These are phyloP conservation scores for Colletotrichum aenigma DNA, from an alignment of 2,329 filamentous ascomycete species.

Conservation along the genomic window DNA sequence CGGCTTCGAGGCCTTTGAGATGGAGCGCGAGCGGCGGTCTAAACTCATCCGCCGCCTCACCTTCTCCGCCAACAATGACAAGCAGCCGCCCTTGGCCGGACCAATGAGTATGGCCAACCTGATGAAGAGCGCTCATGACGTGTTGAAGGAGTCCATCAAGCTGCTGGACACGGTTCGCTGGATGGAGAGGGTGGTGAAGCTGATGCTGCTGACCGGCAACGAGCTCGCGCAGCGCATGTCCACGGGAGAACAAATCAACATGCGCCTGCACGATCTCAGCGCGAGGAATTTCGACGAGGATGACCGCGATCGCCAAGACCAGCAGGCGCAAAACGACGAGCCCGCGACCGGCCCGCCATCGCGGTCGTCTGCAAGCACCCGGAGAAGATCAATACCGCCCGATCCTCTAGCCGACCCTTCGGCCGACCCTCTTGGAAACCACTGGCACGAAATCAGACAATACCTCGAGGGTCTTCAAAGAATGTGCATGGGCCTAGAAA, in stretches of 20 bases:
- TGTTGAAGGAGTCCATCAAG: slow-evolving; percentile 48
- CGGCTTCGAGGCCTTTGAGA: slow-evolving; percentile 37
- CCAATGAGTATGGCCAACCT: slow-evolving; percentile 49
- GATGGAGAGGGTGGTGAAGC: slow-evolving; percentile 50
- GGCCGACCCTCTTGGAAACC: slow-evolving; percentile 30
- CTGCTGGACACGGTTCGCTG: slow-evolving; percentile 49
- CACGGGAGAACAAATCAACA: slow-evolving; percentile 12
- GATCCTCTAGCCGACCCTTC: slow-evolving; percentile 11
- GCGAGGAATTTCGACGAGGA: neutral
- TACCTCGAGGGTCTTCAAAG: slow-evolving; percentile 48
- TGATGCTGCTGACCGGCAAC: slow-evolving; percentile 47
- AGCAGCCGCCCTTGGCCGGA: slow-evolving; percentile 20
- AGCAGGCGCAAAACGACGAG: slow-evolving; percentile 13
- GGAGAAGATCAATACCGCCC: neutral
- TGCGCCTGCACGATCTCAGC: slow-evolving; percentile 16
- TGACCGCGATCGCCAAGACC: slow-evolving; percentile 2
- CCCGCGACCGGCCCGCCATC: slow-evolving; percentile 9
- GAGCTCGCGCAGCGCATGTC: slow-evolving; percentile 39
- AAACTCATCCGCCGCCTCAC: slow-evolving; percentile 20
- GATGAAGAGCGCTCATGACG: slow-evolving; percentile 52
- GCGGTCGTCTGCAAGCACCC: slow-evolving; percentile 3
- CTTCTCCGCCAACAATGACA: neutral
- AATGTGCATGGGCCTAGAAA: slow-evolving; percentile 48
- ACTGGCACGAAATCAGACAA: slow-evolving; percentile 53
- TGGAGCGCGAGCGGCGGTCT: slow-evolving; percentile 25